Percentiles rank a stretch among this genome's conserved stretches.
These are phyloP conservation scores for Thelonectria olida DNA, from an alignment of 2,329 filamentous ascomycete genomes.

Conservation along the genomic window DNA sequence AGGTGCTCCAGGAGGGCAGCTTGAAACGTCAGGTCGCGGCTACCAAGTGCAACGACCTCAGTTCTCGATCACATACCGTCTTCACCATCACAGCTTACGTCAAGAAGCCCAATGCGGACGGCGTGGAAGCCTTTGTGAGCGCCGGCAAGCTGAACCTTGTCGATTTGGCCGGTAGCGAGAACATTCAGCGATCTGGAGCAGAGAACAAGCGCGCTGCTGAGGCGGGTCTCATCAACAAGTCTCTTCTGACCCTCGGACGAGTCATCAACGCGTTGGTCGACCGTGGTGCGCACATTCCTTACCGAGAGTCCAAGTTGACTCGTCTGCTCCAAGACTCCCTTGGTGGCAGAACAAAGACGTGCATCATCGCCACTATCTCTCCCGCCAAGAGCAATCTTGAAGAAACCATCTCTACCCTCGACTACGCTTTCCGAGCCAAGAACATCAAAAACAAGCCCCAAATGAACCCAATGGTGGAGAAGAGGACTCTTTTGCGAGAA, in stretches of 20 bases:
- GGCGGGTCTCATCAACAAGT: constrained; percentile 98
- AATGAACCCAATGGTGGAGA: constrained; percentile 89
- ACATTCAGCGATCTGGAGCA: constrained; percentile 94
- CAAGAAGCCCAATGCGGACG: constrained; percentile 81
- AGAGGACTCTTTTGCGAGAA: constrained; percentile 89
- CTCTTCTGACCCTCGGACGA: constrained; percentile 89
- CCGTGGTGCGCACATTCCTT: constrained; percentile 86
- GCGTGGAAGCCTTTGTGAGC: constrained; percentile 88
- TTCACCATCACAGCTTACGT: constrained; percentile 95
- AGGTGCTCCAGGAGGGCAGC: constrained; percentile 87
- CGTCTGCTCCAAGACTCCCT: constrained; percentile 95
- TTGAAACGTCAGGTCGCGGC: constrained; percentile 97
- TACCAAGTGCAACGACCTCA: constrained; percentile 99
- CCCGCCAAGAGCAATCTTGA: constrained; percentile 95
- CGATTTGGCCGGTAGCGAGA: constrained; percentile 96
- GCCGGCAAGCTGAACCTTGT: constrained; percentile 96
- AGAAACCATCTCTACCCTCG: constrained; percentile 96
- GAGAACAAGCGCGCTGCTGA: constrained; percentile 98
- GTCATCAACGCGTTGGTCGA: constrained; percentile 99
- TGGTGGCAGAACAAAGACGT: constrained; percentile 94
- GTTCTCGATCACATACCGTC: constrained; percentile 95
- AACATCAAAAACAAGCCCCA: constrained; percentile 99
- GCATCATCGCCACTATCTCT: constrained; percentile 97
- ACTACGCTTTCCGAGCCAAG: constrained; percentile 97
- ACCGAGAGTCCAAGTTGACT: constrained; percentile 94